Base-by-base conservation (phyloP, 805 yeast species). In the Clavispora vitiphila region DNA sequence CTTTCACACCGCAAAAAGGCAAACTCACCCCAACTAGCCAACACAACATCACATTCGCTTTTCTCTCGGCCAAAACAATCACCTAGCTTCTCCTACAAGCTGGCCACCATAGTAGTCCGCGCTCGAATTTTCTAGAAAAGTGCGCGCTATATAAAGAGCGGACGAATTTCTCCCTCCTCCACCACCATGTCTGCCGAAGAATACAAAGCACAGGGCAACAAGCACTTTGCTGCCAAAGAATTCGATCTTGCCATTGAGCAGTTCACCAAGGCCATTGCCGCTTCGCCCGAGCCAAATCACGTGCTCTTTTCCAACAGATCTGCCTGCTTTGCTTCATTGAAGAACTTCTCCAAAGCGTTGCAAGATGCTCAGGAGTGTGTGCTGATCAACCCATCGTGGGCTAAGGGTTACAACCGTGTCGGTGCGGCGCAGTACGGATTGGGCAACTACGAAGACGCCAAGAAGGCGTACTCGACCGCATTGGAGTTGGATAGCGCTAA, bases 361-460 rank as follows among this genome's bases (percentile, higher is more conserved):
- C 69, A 72, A 35, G 99, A 93, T 63, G 99, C 98, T 14, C 67
- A 86, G 44, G 78, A 84, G 57, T 85, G 96, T 67, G 81, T 85
- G 40, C 75, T 78, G 55, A 80, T 89, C 65, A 87, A 86, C 50
- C 82, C 89, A 12, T 51, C 83, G 2, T 93, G 98, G 98, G 89
- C 96, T 18, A 93, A 93, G 67, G 99, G 98, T 37, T 86, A 85
- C 72, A 85, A 81, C 57, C 82, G 99, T 65, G 84, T 85, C 27
- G 99, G 87, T 45, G 90, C 97, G 50, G 99, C 99, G 24, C 79
- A 83, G 38, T 83, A 74, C 56, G 99, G 99, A n/a, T 69, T 85
- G 46, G 88, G 88, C 14, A 77, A 86, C 46, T 74, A 82, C 38
- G 89, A 85, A 23, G 85, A 78, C 18, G 93, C 98, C 35, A 77